Percentiles rank a stretch among this genome's conserved stretches.
Conservation (phyloP, 306 rosid genomes). For the Pueraria montana region DNA sequence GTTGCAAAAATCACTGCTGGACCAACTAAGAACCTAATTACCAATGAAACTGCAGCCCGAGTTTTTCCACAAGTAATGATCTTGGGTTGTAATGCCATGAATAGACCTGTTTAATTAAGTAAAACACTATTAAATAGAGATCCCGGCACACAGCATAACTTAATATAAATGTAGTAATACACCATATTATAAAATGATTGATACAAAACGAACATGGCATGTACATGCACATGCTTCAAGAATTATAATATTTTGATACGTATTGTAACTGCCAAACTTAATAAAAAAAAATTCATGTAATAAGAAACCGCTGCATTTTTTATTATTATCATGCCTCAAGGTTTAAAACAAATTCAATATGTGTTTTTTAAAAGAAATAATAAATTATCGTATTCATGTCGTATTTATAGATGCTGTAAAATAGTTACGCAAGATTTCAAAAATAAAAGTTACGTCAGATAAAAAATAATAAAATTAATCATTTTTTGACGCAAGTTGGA, state of each 20-base stretch:
- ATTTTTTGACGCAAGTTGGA: no score
- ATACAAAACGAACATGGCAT: no score
- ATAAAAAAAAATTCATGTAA: no score
- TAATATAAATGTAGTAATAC: background rate
- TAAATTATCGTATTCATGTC: background rate
- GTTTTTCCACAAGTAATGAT: constrained; percentile 53
- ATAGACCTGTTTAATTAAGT: constrained; percentile 45
- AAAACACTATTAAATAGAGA: background rate
- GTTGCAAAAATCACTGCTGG: constrained; percentile 48
- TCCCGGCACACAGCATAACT: background rate
- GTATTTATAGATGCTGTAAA: background rate
- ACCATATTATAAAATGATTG: background rate
- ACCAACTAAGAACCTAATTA: constrained; percentile 48
- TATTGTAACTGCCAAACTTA: no score
- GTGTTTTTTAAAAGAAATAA: background rate
- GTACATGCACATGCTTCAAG: no score
- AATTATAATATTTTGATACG: no score
- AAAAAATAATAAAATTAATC: no score
- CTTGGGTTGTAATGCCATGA: constrained; percentile 57
- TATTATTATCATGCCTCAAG: background rate
- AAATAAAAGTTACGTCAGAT: no score
- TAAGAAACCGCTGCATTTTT: background rate
- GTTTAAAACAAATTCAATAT: background rate
- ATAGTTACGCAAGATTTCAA: no score
- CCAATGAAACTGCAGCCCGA: constrained; percentile 40